These are phyloP conservation scores for Apodospora peruviana DNA, from an alignment of 495 filamentous ascomycete genomes.

Conservation along the genomic window DNA sequence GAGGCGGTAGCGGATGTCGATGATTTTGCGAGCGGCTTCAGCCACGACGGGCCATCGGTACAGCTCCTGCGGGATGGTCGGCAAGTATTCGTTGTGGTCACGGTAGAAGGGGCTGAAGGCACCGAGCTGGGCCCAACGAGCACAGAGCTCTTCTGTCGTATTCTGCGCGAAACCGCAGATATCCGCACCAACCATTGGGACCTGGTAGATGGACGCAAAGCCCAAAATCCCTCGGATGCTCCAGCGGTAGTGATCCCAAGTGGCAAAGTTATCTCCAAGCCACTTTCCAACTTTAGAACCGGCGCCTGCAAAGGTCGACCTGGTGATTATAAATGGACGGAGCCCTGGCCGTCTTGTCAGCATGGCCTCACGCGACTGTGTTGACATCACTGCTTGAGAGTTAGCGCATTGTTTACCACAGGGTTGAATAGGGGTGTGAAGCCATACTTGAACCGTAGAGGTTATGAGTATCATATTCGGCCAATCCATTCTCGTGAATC, in stretches of 20 bases:
- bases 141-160: constrained; percentile 74
- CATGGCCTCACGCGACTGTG: constrained; percentile 63
- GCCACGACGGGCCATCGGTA: constrained; percentile 67
- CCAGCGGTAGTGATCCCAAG: constrained; percentile 67
- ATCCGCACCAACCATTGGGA: constrained; percentile 79
- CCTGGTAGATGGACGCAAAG: constrained; percentile 75
- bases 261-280: constrained; percentile 77
- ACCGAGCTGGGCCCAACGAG: constrained; percentile 77
- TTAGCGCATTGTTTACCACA: constrained; percentile 20
- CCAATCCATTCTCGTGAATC: constrained; percentile 64
- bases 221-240: constrained; percentile 65
- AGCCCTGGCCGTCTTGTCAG: constrained; percentile 56
- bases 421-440: background rate
- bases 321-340: constrained; percentile 76
- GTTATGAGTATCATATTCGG: constrained; percentile 79
- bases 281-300: constrained; percentile 77
- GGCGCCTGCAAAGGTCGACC: constrained; percentile 77
- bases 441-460: constrained; percentile 61
- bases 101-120: constrained; percentile 82
- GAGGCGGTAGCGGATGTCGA: constrained; percentile 69
- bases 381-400: constrained; percentile 71
- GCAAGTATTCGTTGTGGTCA: constrained; percentile 57
- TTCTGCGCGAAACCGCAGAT: constrained; percentile 71
- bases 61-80: constrained; percentile 62
- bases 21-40: constrained; percentile 61